Base-by-base conservation (phyloP, 2,329 filamentous ascomycete genomes). In the Ilyonectria sp. region DNA sequence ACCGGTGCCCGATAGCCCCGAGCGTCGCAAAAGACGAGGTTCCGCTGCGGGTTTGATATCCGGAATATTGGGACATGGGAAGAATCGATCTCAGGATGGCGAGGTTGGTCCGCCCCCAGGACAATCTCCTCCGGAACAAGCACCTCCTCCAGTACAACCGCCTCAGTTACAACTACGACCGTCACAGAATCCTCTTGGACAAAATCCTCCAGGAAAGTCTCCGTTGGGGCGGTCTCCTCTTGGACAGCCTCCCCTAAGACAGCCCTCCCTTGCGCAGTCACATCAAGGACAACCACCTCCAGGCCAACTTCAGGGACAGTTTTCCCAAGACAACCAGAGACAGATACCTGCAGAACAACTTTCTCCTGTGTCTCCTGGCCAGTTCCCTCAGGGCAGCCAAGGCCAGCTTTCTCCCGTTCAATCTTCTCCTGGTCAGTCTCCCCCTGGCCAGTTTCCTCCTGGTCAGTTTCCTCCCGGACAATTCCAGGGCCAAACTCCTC, bases 41-140 rank as follows among this genome's bases (percentile, higher is more conserved):
- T 80, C 79, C 8, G 71, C 77, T 5, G 72, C 77, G 11, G 75
- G 71, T 13, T 65, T 81, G 26, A 68, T 80, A 19, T 77, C 76
- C 4, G 75, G 75, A 2, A 65, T 80, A 10, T 46, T 80, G 19
- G 77, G 78, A 2, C 76, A 73, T 11, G 69, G 71, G 8, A 77
- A 69, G 44, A 65, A 68, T 47, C 68, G 71, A 4, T 65, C 65
- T 17, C 68, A 69, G 19, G 54, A 23, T 17, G 55, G 44, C 10
- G 17, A 33, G 2, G 47, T 43, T 26, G 31, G 57, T 13, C 49
- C 57, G 4, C 37, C 65, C 21, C 63, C 71, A 13, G 63, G 44
- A 19, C 72, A 74, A 35, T 29, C n/a, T 46, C 31, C 29, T 37
- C 43, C 33, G 5, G 52, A 35, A 10, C 60, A 63, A 47, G 23